Evolutionary conservation across 2,329 filamentous ascomycete genomes (phyloP).

Genomic region (Aspergillus hortae): DNA sequence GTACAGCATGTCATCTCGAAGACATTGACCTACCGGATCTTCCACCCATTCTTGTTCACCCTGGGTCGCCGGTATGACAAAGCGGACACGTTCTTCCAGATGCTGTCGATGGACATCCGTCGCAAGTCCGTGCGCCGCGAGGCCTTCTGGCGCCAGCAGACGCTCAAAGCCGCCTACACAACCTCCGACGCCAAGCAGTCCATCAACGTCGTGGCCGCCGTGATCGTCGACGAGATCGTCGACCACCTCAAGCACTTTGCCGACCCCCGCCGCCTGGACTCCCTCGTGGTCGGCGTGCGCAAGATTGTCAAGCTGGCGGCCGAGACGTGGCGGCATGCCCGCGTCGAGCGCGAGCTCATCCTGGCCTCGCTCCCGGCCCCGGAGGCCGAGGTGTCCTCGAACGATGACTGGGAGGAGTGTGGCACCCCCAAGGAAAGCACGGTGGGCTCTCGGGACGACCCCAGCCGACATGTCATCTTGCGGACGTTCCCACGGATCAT

Average conservation of each 20-base stretch:
- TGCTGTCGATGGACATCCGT: slow-evolving; percentile 54
- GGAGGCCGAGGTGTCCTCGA: slow-evolving; percentile 30
- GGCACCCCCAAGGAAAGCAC: slow-evolving; percentile 18
- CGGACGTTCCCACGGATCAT: slow-evolving; percentile 52
- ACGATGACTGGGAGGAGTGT: slow-evolving; percentile 39
- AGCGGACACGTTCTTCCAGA: slow-evolving; percentile 53
- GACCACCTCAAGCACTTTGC: slow-evolving; percentile 53
- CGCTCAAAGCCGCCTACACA: slow-evolving; percentile 55
- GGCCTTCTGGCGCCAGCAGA: slow-evolving; percentile 57
- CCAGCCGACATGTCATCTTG: slow-evolving; percentile 44
- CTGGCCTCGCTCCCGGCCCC: slow-evolving; percentile 48
- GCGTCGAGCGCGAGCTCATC: slow-evolving; percentile 55
- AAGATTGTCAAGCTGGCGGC: slow-evolving; percentile 57
- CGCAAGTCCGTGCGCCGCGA: slow-evolving; percentile 55
- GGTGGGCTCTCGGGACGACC: slow-evolving; percentile 14
- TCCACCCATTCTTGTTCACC: slow-evolving; percentile 57
- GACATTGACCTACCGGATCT: slow-evolving; percentile 54
- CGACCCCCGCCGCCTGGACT: slow-evolving; percentile 49
- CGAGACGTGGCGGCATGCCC: slow-evolving; percentile 57
- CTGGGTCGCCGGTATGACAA: slow-evolving; percentile 53
- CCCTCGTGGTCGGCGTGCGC: slow-evolving; percentile 49
- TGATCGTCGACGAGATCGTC: slow-evolving; percentile 56
- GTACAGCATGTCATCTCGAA: slow-evolving; percentile 55
- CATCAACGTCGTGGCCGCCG: slow-evolving; percentile 53
- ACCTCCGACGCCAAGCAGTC: slow-evolving; percentile 55